Conservation (phyloP, 1,139 yeast species). For the Spencermartinsiella ligniputridi region DNA sequence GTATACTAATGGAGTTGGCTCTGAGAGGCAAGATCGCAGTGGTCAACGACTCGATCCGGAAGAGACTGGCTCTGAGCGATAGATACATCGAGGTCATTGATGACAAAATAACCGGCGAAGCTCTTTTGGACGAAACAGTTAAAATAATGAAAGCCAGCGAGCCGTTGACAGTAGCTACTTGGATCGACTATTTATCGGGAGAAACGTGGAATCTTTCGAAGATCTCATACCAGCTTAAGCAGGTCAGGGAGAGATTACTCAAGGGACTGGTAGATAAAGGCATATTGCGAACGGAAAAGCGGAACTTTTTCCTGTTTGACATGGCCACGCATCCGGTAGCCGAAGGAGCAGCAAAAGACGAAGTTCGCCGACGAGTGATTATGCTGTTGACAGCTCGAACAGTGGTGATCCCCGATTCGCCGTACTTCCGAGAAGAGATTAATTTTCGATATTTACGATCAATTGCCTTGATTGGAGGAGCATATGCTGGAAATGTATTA, state of each 20-base stretch:
- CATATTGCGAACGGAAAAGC: slow-evolving; percentile 91
- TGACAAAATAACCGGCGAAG: slow-evolving; percentile 89
- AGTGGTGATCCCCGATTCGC: slow-evolving; percentile 43
- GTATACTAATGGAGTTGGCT: slow-evolving; percentile 87
- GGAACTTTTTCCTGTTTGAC: slow-evolving; percentile 88
- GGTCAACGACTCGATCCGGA: slow-evolving; percentile 90
- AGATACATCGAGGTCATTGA: slow-evolving; percentile 84
- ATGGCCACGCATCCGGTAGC: slow-evolving; percentile 99
- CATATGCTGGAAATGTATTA: slow-evolving; percentile 93
- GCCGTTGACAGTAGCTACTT: slow-evolving; percentile 74
- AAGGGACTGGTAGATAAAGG: slow-evolving; percentile 98
- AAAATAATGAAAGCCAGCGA: slow-evolving; percentile 85
- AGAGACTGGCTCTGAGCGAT: slow-evolving; percentile 82
- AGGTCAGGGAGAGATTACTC: slow-evolving; percentile 93
- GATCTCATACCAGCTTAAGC: slow-evolving; percentile 90
- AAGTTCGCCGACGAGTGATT: slow-evolving; percentile 66
- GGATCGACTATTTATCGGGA: slow-evolving; percentile 90
- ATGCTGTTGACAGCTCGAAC: slow-evolving; percentile 68
- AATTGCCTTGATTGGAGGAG: slow-evolving; percentile 77
- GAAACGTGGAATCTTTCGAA: slow-evolving; percentile 98
- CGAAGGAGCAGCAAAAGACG: slow-evolving; percentile 78
- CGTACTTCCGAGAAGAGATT: slow-evolving; percentile 64
- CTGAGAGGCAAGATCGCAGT: slow-evolving; percentile 83
- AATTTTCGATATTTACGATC: slow-evolving; percentile 73
- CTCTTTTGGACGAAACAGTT: slow-evolving; percentile 85